phyloP scores from a whole-genome alignment of 1,284 basidiomycete species.

The Pseudozyma tsukubaensis region DNA sequence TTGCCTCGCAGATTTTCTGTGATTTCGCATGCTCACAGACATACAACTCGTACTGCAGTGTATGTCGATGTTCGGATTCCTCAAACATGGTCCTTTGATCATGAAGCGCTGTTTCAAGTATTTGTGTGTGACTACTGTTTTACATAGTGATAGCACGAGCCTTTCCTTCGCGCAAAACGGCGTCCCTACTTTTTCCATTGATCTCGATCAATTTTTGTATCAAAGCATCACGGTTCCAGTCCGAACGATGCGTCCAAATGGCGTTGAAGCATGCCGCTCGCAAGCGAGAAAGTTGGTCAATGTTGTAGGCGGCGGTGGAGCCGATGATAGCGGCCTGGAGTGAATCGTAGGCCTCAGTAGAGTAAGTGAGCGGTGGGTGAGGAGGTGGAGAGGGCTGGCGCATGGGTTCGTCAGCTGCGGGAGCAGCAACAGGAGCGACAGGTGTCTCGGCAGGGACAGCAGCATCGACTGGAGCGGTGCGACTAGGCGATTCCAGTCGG shows the following conservation, averaged over 20 bases:
- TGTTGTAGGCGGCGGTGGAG: constrained; percentile 45
- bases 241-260: constrained; percentile 82
- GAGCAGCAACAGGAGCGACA: background rate
- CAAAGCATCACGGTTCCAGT: constrained; percentile 83
- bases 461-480: background rate
- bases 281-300: constrained; percentile 93
- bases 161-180: constrained; percentile 1
- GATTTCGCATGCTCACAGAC: no score
- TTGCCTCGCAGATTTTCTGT: no score
- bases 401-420: background rate
- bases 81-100: no score
- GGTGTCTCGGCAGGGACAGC: background rate
- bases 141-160: no score
- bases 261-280: constrained; percentile 83
- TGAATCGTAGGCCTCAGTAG: constrained; percentile 10
- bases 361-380: constrained; percentile 43
- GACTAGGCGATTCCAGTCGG: constrained; percentile 22
- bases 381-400: background rate
- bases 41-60: no score
- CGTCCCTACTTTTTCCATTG: constrained; percentile 11
- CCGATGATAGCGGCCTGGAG: constrained; percentile 38
- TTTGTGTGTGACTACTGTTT: no score
- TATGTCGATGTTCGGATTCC: no score
- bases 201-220: constrained; percentile 68
- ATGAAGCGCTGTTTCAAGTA: no score